These are phyloP conservation scores for Cucurbita moschata DNA, from an alignment of 306 rosid genomes.

Conservation along the genomic window DNA sequence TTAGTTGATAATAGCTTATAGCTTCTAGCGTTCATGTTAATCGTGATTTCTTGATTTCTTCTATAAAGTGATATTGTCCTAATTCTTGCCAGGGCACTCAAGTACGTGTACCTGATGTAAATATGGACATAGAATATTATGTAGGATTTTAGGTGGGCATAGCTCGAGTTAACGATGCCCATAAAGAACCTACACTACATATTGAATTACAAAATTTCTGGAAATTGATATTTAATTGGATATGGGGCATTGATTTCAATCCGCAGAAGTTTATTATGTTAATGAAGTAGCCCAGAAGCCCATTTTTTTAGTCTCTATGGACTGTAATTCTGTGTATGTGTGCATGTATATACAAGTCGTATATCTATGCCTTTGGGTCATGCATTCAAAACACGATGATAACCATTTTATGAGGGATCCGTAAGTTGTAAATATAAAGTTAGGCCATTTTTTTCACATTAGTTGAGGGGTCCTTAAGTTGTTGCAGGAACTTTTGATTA, in stretches of 20 bases:
- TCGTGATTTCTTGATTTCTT: background rate
- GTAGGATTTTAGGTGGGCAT: constrained; percentile 22
- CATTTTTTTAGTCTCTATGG: background rate
- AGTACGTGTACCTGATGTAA: constrained; percentile 27
- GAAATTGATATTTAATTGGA: background rate
- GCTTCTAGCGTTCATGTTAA: background rate
- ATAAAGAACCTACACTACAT: constrained; percentile 21
- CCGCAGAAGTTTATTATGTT: background rate
- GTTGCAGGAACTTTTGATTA: background rate
- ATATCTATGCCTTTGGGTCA: background rate
- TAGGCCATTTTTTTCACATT: background rate
- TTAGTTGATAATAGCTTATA: background rate
- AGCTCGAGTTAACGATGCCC: constrained; percentile 7
- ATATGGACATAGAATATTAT: constrained; percentile 24
- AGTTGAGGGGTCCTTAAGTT: background rate
- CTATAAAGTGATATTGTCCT: constrained; percentile 12
- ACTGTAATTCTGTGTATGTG: background rate
- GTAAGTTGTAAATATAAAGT: background rate
- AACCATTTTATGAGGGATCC: too few species aligned
- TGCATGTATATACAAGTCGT: background rate
- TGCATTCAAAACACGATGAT: background rate
- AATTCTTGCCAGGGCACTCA: constrained; percentile 24
- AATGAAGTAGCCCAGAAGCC: background rate
- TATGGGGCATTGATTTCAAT: background rate
- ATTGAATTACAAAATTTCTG: background rate